A percentile compares a stretch with the other conserved stretches of the same genome.
Evolutionary conservation across 352 stramenopile genomes (phyloP).

Genomic region (Blastocystis sp.): DNA sequence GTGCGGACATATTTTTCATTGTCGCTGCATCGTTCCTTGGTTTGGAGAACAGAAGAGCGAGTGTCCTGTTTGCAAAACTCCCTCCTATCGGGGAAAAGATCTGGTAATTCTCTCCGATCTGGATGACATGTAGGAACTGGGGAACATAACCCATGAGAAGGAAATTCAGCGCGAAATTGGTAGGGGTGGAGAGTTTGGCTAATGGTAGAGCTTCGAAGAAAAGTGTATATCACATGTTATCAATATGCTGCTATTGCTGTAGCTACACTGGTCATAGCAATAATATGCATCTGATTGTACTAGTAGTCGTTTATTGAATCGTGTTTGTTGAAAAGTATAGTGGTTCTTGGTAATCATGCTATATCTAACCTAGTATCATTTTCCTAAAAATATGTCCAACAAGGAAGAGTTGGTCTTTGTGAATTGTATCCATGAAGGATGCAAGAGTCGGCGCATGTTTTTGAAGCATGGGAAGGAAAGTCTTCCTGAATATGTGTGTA

Average conservation of each 20-base stretch:
- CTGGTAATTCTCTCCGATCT: background rate
- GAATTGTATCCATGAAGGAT: conserved; percentile 57
- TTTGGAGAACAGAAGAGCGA: background rate
- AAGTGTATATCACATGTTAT: conserved; percentile 4
- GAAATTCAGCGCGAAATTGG: conserved; percentile 24
- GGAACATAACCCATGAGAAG: background rate
- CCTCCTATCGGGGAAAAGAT: background rate
- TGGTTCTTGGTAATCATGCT: conserved; percentile 5
- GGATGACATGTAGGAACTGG: conserved; percentile 16
- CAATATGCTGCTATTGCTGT: background rate
- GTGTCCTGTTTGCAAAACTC: conserved; percentile 5
- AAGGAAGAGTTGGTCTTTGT: conserved; percentile 51
- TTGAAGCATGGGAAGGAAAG: background rate
- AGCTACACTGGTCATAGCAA: background rate
- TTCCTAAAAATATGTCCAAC: conserved; percentile 26
- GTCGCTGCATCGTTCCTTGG: conserved; percentile 8
- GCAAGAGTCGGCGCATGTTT: conserved; percentile 51
- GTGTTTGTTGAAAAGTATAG: conserved; percentile 46
- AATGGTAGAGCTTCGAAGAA: background rate
- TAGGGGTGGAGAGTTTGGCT: background rate
- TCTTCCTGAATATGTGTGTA: conserved; percentile 53
- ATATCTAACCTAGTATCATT: conserved; percentile 28
- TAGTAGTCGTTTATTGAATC: background rate
- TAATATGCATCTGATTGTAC: background rate
- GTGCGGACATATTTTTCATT: conserved; percentile 12